Base-by-base conservation (phyloP, 257 asterid genomes). In the Cynanchum wilfordii region DNA sequence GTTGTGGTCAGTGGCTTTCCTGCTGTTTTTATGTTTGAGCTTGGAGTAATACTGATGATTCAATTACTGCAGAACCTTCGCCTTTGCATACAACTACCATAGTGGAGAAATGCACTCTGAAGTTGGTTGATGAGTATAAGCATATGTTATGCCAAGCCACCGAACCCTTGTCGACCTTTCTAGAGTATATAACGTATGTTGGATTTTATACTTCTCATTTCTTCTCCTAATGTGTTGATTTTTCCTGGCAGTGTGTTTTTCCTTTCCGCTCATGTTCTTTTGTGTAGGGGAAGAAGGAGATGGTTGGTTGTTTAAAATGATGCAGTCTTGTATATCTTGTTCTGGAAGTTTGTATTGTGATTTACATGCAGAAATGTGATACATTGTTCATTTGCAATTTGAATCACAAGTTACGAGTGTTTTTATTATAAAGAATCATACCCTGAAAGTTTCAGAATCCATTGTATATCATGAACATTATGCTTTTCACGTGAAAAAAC, bases 21-120 rank as follows among this genome's bases (percentile, higher is more conserved):
- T 74, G 29, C 20, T 24, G 8, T 24, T 67, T n/a, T 10, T 29
- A 54, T 9, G 25, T 49, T 10, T 50, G 25, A 29, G n/a, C n/a
- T 55, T 9, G 66, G 42, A 62, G 17, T 75, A 24, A 69, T 72
- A 40, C 56, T 76, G 58, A 65, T 30, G 73, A 10, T 85, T 33
- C 47, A 64, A 30, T 70, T 57, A 38, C 70, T 79, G 84, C 89
- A 92, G 98, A 92, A 84, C 98, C 98, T 68, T 92, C 98, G 65
- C 98, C 98, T 8, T 75, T 92, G 81, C 92, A 92, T 81, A 92
- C 98, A 10, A 92, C 96, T 38, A 92, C 98, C 25, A 90, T 92
- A 56, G 98, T 92, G 94, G 98, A 92, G 92, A 92, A 92, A 78
- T 92, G 98, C 86, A 92, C 98, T 68, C 90, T 90, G 64, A 92